Conservation (phyloP, 2,329 filamentous ascomycete genomes). For the Coniochaeta ligniaria region DNA sequence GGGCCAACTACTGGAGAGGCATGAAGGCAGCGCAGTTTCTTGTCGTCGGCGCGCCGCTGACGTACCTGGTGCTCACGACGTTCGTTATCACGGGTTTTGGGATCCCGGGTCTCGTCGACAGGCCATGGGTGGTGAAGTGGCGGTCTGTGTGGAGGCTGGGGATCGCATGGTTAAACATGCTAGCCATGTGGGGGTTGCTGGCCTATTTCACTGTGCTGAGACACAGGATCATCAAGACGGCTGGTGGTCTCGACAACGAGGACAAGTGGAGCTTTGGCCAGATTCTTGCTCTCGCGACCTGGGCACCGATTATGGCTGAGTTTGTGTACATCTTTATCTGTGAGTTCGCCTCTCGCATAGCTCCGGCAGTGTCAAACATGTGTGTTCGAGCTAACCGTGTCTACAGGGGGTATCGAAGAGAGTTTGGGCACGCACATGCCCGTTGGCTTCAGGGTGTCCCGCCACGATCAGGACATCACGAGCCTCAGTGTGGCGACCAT, state of each 20-base stretch:
- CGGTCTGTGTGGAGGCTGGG: constrained; percentile 1
- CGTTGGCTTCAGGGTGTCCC: not conserved
- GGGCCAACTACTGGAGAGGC: constrained; percentile 7
- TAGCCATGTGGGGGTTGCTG: constrained; percentile 5
- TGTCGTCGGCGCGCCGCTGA: constrained; percentile 9
- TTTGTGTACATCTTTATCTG: constrained; percentile 14
- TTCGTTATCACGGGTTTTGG: constrained; percentile 9
- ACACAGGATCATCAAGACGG: constrained; percentile 3
- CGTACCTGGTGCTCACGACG: constrained; percentile 9
- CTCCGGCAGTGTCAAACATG: not conserved
- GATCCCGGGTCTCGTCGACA: constrained; percentile 7
- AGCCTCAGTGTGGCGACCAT: constrained; percentile 1
- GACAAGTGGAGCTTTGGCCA: constrained; percentile 17
- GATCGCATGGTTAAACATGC: constrained; percentile 5
- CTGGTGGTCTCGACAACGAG: constrained; percentile 3
- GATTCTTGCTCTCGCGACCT: constrained; percentile 15
- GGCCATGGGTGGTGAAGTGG: constrained; percentile 1
- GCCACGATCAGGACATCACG: not conserved
- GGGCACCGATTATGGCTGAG: constrained; percentile 14
- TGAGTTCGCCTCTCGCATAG: constrained; percentile 8
- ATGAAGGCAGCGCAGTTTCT: constrained; percentile 7
- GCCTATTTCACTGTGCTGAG: constrained; percentile 1
- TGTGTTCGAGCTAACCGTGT: not conserved
- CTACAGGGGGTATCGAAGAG: constrained; percentile 1
- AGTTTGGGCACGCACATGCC: constrained; percentile 2